Conservation (phyloP, 768 basidiomycete species). For the Lepiota venenata region DNA sequence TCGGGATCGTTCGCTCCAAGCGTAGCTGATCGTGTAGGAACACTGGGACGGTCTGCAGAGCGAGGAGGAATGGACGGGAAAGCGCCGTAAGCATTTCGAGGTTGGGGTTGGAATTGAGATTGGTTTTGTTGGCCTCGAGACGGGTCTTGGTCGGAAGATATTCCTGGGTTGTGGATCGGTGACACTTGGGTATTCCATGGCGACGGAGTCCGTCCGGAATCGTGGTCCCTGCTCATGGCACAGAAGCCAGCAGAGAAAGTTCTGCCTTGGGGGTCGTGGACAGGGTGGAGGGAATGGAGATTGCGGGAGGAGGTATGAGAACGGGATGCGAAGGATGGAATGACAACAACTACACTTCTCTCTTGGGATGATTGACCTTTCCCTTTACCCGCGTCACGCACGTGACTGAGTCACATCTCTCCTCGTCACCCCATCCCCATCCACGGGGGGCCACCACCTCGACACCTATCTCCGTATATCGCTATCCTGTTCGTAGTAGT, state of each 20-base stretch:
- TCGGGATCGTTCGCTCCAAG: constrained; percentile 52
- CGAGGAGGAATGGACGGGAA: constrained; percentile 33
- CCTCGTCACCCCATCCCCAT: neutral
- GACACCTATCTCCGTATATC: too few species aligned
- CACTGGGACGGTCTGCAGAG: constrained; percentile 46
- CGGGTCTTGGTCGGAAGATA: constrained; percentile 13
- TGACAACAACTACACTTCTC: neutral
- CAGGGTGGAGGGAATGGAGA: neutral
- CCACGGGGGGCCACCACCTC: too few species aligned
- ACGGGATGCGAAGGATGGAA: constrained; percentile 11
- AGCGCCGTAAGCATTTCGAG: constrained; percentile 29
- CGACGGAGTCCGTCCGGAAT: constrained; percentile 28
- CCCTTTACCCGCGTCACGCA: constrained; percentile 11
- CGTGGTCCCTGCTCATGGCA: constrained; percentile 37
- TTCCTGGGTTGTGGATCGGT: constrained; percentile 10
- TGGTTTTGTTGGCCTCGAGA: constrained; percentile 19
- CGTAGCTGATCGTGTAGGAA: constrained; percentile 67
- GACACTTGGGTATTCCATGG: constrained; percentile 19
- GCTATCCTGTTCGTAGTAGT: too few species aligned
- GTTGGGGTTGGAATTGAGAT: constrained; percentile 13
- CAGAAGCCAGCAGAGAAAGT: neutral
- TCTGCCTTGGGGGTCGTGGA: neutral
- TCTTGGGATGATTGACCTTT: constrained; percentile 11
- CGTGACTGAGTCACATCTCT: neutral
- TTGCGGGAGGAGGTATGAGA: constrained; percentile 10